Evolutionary conservation across 331 rosid species (phyloP).

Genomic region (Malus hybrid): DNA sequence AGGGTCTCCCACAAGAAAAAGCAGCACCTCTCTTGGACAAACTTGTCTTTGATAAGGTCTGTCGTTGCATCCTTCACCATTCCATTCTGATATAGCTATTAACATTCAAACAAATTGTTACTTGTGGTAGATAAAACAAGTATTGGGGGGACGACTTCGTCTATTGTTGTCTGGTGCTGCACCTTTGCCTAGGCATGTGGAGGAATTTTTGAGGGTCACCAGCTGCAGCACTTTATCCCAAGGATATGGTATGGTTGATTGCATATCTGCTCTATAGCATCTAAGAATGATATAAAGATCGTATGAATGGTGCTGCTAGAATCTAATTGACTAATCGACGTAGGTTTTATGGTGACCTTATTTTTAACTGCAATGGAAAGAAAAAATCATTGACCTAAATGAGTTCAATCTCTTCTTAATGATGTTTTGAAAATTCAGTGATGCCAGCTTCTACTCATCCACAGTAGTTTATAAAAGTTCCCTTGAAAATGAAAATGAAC

Average conservation of each 20-base stretch:
- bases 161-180: constrained; percentile 81
- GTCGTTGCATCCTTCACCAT: constrained; percentile 7
- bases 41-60: constrained; percentile 80
- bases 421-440: neutral
- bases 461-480: neutral
- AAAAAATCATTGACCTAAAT: neutral
- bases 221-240: constrained; percentile 65
- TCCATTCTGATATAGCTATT: constrained; percentile 6
- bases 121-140: constrained; percentile 58
- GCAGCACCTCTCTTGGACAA: constrained; percentile 80
- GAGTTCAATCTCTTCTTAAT: neutral
- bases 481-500: neutral
- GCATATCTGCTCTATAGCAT: neutral
- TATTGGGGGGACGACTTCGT: constrained; percentile 77
- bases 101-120: constrained; percentile 12
- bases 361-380: neutral
- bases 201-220: constrained; percentile 74
- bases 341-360: neutral
- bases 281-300: neutral
- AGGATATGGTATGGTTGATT: constrained; percentile 68
- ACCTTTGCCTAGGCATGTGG: constrained; percentile 76
- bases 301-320: neutral
- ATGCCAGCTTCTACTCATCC: neutral
- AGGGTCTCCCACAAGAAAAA: constrained; percentile 67
- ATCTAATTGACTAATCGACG: neutral